Evolutionary conservation across 371 early-diverging fungal genomes (phyloP).

Genomic region (Saksenaea vasiformis): DNA sequence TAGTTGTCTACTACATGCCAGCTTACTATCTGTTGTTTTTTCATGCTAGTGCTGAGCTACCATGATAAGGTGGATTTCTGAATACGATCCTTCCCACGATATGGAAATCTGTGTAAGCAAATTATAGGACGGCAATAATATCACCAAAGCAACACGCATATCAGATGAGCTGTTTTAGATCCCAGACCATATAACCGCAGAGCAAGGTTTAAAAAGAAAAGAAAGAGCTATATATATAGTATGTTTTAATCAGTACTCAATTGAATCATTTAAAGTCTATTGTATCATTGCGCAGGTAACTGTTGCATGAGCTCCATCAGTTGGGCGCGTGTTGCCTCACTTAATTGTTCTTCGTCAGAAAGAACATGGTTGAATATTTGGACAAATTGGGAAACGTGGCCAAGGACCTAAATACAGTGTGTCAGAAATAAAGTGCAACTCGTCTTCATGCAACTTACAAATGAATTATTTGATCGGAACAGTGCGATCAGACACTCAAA

Average conservation of each 20-base stretch:
- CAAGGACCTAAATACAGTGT: conserved; percentile 24
- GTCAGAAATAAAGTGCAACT: not conserved
- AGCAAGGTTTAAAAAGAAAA: too few relatives aligned
- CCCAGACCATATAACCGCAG: too few relatives aligned
- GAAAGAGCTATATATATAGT: not conserved
- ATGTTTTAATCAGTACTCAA: conserved; percentile 4
- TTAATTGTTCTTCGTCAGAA: conserved; percentile 59
- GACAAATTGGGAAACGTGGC: conserved; percentile 39
- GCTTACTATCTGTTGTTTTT: too few relatives aligned
- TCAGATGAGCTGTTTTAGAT: too few relatives aligned
- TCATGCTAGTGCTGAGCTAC: too few relatives aligned
- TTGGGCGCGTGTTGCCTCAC: conserved; percentile 51
- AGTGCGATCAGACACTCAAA: conserved; percentile 70
- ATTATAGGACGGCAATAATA: too few relatives aligned
- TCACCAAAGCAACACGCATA: too few relatives aligned
- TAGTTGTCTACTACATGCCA: too few relatives aligned
- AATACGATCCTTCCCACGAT: too few relatives aligned
- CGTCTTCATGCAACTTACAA: conserved; percentile 31
- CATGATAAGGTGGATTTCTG: too few relatives aligned
- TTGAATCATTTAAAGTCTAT: conserved; percentile 12
- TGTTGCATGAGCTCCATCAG: conserved; percentile 60
- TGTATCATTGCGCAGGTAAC: conserved; percentile 42
- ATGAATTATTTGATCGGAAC: conserved; percentile 60
- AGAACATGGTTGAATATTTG: conserved; percentile 52
- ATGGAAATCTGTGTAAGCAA: too few relatives aligned